Base-by-base conservation (phyloP, 139 green algal genomes). In the Raphidocelis subcapitata region DNA sequence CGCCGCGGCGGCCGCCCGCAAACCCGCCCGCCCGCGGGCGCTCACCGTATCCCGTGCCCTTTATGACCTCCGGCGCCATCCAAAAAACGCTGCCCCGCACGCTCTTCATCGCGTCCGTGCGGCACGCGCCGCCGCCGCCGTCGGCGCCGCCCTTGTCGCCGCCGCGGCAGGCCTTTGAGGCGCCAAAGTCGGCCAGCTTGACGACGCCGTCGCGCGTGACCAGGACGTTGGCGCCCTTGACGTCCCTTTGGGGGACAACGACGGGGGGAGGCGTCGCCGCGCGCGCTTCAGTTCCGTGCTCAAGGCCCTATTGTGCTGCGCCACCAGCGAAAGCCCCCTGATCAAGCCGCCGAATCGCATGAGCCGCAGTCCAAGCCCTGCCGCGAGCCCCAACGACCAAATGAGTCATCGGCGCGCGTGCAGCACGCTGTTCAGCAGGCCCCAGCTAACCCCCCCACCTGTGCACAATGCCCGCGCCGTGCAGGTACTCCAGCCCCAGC, bases 61-160 rank as follows among this genome's bases (percentile, higher is more conserved):
- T 92, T 83, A 98, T 94, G 12, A 98, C 91, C 79, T 99, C 95
- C 5, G 95, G 95, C 0, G 95, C 95, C 95, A 99, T 99, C 95
- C 95, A 99, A 80, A 96, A 98, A 0, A 91, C 89, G 32, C 90
- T 97, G 65, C 95, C 95, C 67, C 92, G 91, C 35, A 99, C 86
- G 24, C 82, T 92, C 79, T 87, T 82, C 64, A 76, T 72, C 29
- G 63, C 54, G 33, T 76, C 55, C 5, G 74, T 78, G 49, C 67
- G 31, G 28, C 5, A 60, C 2, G 78, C 36, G 2, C 80, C 62
- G 16, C 62, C 29, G 16, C 62, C 47, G 21, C 24, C 10, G 15
- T 55, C 62, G 36, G 15, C 15, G 15, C 32, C 32, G 61, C 61
- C 46, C 29, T 47, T 68, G 33, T 21, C 5, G 2, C 2, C 15